Percentiles rank a stretch among this genome's conserved stretches.
Conservation (phyloP, 2,329 filamentous ascomycete species). For the Talaromyces sp. region DNA sequence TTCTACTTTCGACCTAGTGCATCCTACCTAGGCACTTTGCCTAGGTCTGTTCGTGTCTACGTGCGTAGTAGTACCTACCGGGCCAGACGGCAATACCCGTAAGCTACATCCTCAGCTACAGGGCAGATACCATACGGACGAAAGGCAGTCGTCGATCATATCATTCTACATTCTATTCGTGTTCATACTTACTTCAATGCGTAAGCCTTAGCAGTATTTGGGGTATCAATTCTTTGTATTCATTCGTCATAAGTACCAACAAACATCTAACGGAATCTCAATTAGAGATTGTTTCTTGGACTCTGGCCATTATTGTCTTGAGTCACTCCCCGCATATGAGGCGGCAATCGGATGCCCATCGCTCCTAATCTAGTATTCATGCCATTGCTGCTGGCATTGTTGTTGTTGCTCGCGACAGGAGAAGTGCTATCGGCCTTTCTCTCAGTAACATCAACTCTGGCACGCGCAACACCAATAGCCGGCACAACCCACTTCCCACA, state of each 20-base stretch:
- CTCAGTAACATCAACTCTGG: conserved; percentile 70
- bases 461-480: conserved; percentile 79
- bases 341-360: conserved; percentile 39
- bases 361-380: conserved; percentile 25
- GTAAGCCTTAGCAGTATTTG: background rate
- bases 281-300: conserved; percentile 20
- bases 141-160: background rate
- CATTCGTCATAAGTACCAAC: background rate
- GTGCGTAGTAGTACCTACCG: background rate
- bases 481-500: conserved; percentile 89
- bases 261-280: background rate
- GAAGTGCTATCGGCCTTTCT: conserved; percentile 17
- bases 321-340: conserved; percentile 31
- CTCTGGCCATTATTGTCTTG: conserved; percentile 5
- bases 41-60: background rate
- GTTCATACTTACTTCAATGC: background rate
- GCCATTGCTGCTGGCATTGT: background rate
- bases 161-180: background rate
- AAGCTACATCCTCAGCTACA: background rate
- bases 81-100: background rate
- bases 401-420: background rate
- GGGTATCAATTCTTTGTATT: background rate
- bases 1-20: background rate
- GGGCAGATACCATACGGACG: background rate
- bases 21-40: background rate